A percentile compares a stretch with the other conserved stretches of the same genome.
phyloP scores from a whole-genome alignment of 2,329 filamentous ascomycete species.

The Penicillium sp. region DNA sequence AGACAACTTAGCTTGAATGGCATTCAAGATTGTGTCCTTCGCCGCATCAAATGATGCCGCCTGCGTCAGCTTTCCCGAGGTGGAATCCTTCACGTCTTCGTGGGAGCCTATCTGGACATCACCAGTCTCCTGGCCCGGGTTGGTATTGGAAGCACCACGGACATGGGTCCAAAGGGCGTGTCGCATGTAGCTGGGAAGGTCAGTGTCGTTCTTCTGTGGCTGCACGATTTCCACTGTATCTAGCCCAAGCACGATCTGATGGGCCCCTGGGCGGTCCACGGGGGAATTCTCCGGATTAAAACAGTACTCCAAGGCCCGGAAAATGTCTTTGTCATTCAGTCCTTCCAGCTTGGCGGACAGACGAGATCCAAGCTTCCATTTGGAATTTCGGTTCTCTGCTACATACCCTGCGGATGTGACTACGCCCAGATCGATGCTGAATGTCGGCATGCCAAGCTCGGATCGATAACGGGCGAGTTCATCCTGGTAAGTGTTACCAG shows the following conservation, averaged over 20 bases:
- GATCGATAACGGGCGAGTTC: neutral
- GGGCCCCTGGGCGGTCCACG: neutral
- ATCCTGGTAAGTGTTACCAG: neutral
- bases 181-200: neutral
- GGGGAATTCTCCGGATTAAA: neutral
- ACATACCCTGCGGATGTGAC: neutral
- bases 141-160: neutral
- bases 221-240: neutral
- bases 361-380: neutral
- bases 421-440: neutral
- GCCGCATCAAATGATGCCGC: neutral
- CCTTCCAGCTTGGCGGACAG: neutral
- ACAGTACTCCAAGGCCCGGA: neutral
- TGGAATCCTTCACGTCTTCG: neutral
- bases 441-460: neutral
- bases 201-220: neutral
- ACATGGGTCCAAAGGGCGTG: neutral
- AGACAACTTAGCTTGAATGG: neutral
- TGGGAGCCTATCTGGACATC: neutral
- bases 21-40: neutral
- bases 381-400: neutral
- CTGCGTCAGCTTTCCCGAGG: neutral
- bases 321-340: neutral
- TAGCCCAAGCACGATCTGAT: neutral
- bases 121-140: too few species aligned